phyloP scores from a whole-genome alignment of 2,329 filamentous ascomycete species.

The Aureobasidium sp. region DNA sequence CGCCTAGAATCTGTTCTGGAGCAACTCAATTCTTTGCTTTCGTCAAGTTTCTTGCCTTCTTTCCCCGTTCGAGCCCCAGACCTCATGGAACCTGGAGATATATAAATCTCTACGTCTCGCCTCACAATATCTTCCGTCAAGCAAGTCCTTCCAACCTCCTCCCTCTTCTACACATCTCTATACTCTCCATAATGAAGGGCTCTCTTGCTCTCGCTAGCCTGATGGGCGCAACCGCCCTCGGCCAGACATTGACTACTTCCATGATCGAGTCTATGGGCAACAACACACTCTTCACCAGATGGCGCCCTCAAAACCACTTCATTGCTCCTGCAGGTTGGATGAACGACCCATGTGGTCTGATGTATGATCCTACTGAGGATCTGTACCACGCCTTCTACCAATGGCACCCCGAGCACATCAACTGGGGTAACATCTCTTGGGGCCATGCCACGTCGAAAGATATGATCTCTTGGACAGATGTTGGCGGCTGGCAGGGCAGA shows the following conservation, averaged over 20 bases:
- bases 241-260: slow-evolving; percentile 24
- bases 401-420: slow-evolving; percentile 43
- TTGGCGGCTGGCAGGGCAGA: slow-evolving; percentile 40
- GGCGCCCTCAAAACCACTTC: slow-evolving; percentile 42
- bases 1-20: slow-evolving; percentile 8
- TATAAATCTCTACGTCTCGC: neutral
- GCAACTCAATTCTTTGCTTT: slow-evolving; percentile 11
- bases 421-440: slow-evolving; percentile 45
- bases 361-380: slow-evolving; percentile 43
- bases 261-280: slow-evolving; percentile 33
- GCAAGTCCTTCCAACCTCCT: neutral
- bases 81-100: neutral
- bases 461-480: slow-evolving; percentile 40
- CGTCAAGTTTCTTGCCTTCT: neutral
- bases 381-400: slow-evolving; percentile 50
- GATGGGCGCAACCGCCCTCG: slow-evolving; percentile 9
- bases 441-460: slow-evolving; percentile 48
- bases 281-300: slow-evolving; percentile 44
- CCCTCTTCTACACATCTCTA: neutral
- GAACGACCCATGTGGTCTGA: slow-evolving; percentile 46
- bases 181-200: slow-evolving; percentile 2
- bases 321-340: slow-evolving; percentile 43
- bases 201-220: slow-evolving; percentile 4
- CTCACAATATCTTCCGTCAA: neutral
- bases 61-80: neutral